Conservation (phyloP, 768 basidiomycete genomes). For the Melanogaster broomeanus region DNA sequence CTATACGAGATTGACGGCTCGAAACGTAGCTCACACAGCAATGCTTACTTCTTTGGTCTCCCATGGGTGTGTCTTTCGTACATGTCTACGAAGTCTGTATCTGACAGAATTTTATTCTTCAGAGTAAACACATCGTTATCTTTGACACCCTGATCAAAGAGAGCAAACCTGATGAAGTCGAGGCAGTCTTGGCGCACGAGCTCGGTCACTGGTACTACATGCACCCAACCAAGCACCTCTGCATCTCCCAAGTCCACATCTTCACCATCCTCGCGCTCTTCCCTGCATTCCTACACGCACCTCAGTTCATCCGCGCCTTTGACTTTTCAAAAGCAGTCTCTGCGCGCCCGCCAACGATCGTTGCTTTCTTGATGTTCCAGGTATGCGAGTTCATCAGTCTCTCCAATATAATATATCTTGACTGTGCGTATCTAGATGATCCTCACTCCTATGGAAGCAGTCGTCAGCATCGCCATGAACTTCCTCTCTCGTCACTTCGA, state of each 20-base stretch:
- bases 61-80: slow-evolving; percentile 72
- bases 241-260: slow-evolving; percentile 84
- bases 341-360: slow-evolving; percentile 71
- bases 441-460: slow-evolving; percentile 73
- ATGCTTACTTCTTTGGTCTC: slow-evolving; percentile 98
- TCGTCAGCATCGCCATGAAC: slow-evolving; percentile 76
- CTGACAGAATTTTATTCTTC: not conserved
- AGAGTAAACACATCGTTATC: slow-evolving; percentile 95
- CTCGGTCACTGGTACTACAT: slow-evolving; percentile 95
- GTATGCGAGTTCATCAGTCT: slow-evolving; percentile 23
- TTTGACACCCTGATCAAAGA: slow-evolving; percentile 97
- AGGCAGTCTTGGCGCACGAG: slow-evolving; percentile 97
- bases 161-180: slow-evolving; percentile 87
- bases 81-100: not conserved
- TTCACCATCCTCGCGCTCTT: slow-evolving; percentile 85
- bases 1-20: slow-evolving; percentile 97
- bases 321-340: slow-evolving; percentile 72
- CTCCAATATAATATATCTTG: not conserved
- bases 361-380: slow-evolving; percentile 88
- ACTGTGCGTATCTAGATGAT: slow-evolving; percentile 55
- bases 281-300: slow-evolving; percentile 86
- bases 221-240: slow-evolving; percentile 88
- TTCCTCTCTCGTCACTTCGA: slow-evolving; percentile 85
- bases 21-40: slow-evolving; percentile 92
- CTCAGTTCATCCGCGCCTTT: slow-evolving; percentile 77